Evolutionary conservation across 805 yeast species (phyloP), one percentile per base, ranked within the genome.

Genomic region (Nakazawaea anatomiae): DNA sequence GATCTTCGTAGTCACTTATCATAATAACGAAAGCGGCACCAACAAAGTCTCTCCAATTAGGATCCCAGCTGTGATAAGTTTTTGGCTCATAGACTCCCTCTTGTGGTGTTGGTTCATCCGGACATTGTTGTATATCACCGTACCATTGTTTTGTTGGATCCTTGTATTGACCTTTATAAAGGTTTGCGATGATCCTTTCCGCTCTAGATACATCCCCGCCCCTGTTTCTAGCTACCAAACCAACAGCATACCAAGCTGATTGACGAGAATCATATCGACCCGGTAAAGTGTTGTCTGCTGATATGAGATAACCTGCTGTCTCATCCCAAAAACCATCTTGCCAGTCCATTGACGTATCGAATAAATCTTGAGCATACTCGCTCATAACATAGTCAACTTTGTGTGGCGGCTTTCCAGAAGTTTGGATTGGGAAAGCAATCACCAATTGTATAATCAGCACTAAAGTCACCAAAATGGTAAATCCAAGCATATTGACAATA

Each of bases 71-170:
- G 39, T 38, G 42, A 28, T 52, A 52, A 3, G 48, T 11, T 27
- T 36, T 29, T 9, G 52, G 52, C 12, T 46, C 51, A 40, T 52
- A 52, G 31, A 52, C 48, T 29, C 53, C 55, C 27, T 46, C 51
- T 46, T 52, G 55, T 39, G 55, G 55, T 10, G 55, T 52, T 39
- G 55, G 55, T 39, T 52, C 55, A 8, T 52, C 55, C 27, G 55
- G 55, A 30, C 44, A 36, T 50, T 50, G 55, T 42, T 52, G 55
- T 46, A 52, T 52, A 39, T 35, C 38, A 42, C 55, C 55, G 34
- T 52, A 52, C 55, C 55, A 52, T 18, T 42, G 39, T 34, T 52
- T 52, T n/a, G 55, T 25, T 14, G 55, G 55, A 39, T 52, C 55
- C 38, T 52, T 52, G 35, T 52, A 52, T 35, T 49, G 52, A 30